phyloP scores from a whole-genome alignment of 768 basidiomycete genomes.

The Lentinula raphanica region DNA sequence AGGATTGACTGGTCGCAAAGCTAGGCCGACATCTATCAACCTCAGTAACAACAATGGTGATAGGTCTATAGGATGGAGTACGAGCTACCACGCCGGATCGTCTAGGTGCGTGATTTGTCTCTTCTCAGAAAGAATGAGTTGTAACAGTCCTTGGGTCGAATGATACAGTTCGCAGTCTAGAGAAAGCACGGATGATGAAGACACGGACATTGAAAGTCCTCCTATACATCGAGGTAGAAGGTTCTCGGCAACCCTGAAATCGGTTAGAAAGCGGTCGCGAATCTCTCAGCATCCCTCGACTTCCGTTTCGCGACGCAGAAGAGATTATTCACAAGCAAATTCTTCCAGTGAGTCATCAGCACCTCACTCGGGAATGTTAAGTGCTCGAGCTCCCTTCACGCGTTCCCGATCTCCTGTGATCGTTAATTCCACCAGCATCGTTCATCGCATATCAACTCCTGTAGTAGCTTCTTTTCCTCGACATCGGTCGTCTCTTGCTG shows the following conservation, averaged over 20 bases:
- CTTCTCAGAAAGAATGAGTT: neutral
- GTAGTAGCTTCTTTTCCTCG: constrained; percentile 39
- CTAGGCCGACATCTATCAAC: constrained; percentile 21
- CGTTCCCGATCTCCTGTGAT: constrained; percentile 69
- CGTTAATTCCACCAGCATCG: constrained; percentile 18
- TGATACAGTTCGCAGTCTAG: constrained; percentile 51
- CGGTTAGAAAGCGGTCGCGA: constrained; percentile 13
- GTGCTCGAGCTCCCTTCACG: constrained; percentile 48
- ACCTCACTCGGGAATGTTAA: constrained; percentile 25
- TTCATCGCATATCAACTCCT: constrained; percentile 37
- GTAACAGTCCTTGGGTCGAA: too few relatives aligned
- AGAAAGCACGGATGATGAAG: constrained; percentile 48
- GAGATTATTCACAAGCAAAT: constrained; percentile 27
- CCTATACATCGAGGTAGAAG: constrained; percentile 39
- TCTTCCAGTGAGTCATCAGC: constrained; percentile 37
- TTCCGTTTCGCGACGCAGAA: constrained; percentile 18
- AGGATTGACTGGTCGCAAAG: constrained; percentile 26
- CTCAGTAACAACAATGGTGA: constrained; percentile 14
- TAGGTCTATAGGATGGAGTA: constrained; percentile 63
- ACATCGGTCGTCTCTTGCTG: constrained; percentile 24
- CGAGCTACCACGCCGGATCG: constrained; percentile 83
- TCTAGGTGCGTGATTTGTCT: constrained; percentile 49
- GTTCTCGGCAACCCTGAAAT: constrained; percentile 25
- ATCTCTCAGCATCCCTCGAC: constrained; percentile 17
- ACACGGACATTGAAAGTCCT: constrained; percentile 48